These are phyloP conservation scores for Penicillium sp. DNA, from an alignment of 2,329 filamentous ascomycete species.

Conservation along the genomic window DNA sequence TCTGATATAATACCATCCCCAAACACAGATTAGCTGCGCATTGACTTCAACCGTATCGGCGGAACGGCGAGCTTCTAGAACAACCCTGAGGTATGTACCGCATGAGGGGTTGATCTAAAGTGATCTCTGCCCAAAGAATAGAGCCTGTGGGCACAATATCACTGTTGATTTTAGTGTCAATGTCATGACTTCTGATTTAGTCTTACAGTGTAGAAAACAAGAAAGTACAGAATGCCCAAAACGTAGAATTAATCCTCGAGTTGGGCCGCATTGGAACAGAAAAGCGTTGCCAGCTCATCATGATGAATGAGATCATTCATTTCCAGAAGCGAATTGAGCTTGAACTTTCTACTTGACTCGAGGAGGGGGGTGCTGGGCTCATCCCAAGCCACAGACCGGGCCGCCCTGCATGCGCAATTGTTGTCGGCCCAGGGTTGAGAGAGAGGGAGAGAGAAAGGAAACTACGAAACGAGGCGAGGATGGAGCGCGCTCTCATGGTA, in stretches of 20 bases:
- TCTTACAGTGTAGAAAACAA: neutral
- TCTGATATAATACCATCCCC: neutral
- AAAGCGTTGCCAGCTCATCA: constrained; percentile 17
- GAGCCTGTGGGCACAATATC: constrained; percentile 11
- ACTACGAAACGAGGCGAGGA: constrained; percentile 7
- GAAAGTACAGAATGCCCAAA: constrained; percentile 6
- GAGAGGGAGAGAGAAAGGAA: neutral
- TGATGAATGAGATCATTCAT: constrained; percentile 4
- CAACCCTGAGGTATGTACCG: constrained; percentile 19
- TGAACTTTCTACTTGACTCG: constrained; percentile 1
- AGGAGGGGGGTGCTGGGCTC: neutral
- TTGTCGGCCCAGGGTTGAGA: constrained; percentile 9
- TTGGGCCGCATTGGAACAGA: constrained; percentile 15
- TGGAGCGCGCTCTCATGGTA: neutral
- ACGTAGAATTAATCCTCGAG: neutral
- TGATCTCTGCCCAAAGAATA: constrained; percentile 25
- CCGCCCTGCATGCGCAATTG: constrained; percentile 33
- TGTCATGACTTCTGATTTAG: constrained; percentile 1
- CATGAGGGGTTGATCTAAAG: constrained; percentile 17
- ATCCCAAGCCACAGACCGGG: constrained; percentile 21
- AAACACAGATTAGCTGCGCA: constrained; percentile 15
- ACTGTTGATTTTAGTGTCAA: neutral
- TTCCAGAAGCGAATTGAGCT: neutral
- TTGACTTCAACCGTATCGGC: constrained; percentile 17
- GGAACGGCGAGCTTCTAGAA: constrained; percentile 24